Conservation (phyloP, 805 yeast genomes). For the Candida sakaeoensis region DNA sequence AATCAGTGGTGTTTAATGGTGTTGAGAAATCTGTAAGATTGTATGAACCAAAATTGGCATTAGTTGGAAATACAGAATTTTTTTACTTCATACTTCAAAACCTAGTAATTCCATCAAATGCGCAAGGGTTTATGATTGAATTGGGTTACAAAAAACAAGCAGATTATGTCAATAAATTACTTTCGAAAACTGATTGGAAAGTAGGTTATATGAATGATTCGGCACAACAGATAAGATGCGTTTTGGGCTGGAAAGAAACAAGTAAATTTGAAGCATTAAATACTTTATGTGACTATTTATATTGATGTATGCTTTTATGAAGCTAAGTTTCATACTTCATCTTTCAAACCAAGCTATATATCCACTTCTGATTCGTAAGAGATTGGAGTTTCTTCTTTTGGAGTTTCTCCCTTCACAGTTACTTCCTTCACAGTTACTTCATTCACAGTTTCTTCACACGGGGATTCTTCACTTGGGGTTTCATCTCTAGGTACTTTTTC, state of each 20-base stretch:
- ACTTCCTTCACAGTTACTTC: not conserved
- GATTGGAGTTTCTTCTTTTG: not conserved
- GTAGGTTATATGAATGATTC: slow-evolving; percentile 49
- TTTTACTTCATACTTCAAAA: slow-evolving; percentile 52
- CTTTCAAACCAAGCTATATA: too few relatives aligned
- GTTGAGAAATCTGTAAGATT: slow-evolving; percentile 61
- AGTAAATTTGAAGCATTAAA: slow-evolving; percentile 9
- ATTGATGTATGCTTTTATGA: slow-evolving; percentile 4
- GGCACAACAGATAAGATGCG: slow-evolving; percentile 52
- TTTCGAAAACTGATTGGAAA: slow-evolving; percentile 41
- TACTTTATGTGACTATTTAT: slow-evolving; percentile 10
- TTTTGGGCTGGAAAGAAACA: slow-evolving; percentile 53
- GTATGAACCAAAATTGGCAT: slow-evolving; percentile 76
- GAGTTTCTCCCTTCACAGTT: not conserved
- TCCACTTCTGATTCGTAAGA: not conserved
- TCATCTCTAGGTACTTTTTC: slow-evolving; percentile 3
- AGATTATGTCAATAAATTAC: slow-evolving; percentile 26
- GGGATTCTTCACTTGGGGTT: slow-evolving; percentile 6
- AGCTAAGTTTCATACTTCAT: too few relatives aligned
- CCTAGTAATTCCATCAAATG: slow-evolving; percentile 38
- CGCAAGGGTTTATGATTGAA: slow-evolving; percentile 70
- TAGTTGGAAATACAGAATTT: slow-evolving; percentile 75
- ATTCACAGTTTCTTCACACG: not conserved
- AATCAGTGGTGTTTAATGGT: slow-evolving; percentile 30
- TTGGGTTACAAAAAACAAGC: slow-evolving; percentile 65